Conservation (phyloP, 2,329 filamentous ascomycete genomes). For the Rasamsonia emersonii region DNA sequence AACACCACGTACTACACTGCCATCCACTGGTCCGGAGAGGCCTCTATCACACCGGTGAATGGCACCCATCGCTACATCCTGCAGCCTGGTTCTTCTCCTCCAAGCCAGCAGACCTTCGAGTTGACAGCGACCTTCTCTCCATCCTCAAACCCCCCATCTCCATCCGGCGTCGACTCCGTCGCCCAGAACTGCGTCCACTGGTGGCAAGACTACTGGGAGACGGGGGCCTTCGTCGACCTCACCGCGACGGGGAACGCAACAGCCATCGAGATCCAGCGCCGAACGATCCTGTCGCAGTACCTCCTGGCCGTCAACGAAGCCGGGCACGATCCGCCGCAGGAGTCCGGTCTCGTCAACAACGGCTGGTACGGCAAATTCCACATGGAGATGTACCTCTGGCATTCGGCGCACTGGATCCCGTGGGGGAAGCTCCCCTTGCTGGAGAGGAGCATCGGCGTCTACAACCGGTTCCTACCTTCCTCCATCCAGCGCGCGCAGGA, state of each 20-base stretch:
- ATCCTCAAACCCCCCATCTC: constrained; percentile 11
- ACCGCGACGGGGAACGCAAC: constrained; percentile 30
- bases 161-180: constrained; percentile 18
- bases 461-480: constrained; percentile 37
- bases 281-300: constrained; percentile 47
- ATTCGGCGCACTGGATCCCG: constrained; percentile 43
- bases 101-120: constrained; percentile 12
- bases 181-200: constrained; percentile 27
- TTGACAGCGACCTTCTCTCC: constrained; percentile 27
- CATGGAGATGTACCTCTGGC: constrained; percentile 49
- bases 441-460: constrained; percentile 40
- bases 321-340: constrained; percentile 42
- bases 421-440: constrained; percentile 42
- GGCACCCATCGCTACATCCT: constrained; percentile 40
- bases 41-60: constrained; percentile 25
- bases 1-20: constrained; percentile 35
- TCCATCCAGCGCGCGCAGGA: constrained; percentile 26
- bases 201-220: constrained; percentile 45
- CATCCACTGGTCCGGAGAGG: constrained; percentile 30
- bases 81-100: constrained; percentile 13
- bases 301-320: constrained; percentile 46
- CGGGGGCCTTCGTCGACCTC: constrained; percentile 46
- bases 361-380: constrained; percentile 52
- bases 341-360: constrained; percentile 44
- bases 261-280: constrained; percentile 44